phyloP scores from a whole-genome alignment of 2,329 filamentous ascomycete genomes.

The Pestalotiopsis sp. region DNA sequence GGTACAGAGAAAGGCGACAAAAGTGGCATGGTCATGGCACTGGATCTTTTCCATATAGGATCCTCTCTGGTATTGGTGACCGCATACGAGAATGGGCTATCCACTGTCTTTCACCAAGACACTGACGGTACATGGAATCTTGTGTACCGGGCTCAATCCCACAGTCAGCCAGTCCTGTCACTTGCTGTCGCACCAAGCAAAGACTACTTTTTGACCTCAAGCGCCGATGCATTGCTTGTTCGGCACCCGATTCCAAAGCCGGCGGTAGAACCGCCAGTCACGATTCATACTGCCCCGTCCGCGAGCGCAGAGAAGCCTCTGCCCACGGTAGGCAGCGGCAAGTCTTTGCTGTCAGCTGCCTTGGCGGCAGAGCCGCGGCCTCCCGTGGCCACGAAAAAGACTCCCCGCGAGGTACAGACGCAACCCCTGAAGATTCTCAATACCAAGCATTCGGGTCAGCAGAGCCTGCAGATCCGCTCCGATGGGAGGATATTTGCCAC shows the following conservation, averaged over 20 bases:
- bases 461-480: constrained; percentile 74
- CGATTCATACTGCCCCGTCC: not conserved
- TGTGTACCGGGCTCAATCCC: constrained; percentile 67
- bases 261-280: not conserved
- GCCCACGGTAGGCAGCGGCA: constrained; percentile 7
- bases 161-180: constrained; percentile 82
- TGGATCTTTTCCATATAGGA: constrained; percentile 60
- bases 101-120: constrained; percentile 63
- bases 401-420: constrained; percentile 27
- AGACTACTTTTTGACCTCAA: constrained; percentile 74
- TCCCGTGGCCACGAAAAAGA: constrained; percentile 18
- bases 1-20: constrained; percentile 44
- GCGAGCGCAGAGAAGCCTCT: not conserved
- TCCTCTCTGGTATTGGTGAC: constrained; percentile 64
- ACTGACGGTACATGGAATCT: constrained; percentile 45
- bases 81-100: constrained; percentile 85
- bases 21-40: constrained; percentile 87
- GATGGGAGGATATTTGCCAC: constrained; percentile 87
- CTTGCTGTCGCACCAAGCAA: constrained; percentile 56
- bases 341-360: constrained; percentile 33
- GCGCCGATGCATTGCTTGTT: constrained; percentile 78
- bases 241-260: constrained; percentile 68
- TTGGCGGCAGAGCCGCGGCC: constrained; percentile 22
- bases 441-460: constrained; percentile 90
- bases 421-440: constrained; percentile 64